Evolutionary conservation across 2,329 filamentous ascomycete genomes (phyloP).

Genomic region (Colletotrichum scovillei): DNA sequence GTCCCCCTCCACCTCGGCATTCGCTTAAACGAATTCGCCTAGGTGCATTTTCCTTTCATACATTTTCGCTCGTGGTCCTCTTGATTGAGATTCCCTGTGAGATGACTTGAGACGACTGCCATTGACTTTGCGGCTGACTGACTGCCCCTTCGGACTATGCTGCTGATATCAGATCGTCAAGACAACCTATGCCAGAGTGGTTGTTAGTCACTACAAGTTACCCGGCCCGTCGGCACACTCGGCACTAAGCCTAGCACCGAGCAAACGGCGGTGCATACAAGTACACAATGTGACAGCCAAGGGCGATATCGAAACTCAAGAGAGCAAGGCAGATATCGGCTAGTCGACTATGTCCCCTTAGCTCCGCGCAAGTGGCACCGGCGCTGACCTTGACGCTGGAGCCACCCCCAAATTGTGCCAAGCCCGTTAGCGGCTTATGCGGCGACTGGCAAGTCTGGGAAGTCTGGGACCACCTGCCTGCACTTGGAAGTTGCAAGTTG

Average conservation of each 20-base stretch:
- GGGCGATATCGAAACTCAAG: background rate
- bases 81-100: no score
- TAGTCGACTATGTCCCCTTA: background rate
- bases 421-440: slow-evolving; percentile 33
- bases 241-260: background rate
- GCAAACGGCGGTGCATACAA: background rate
- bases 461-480: no score
- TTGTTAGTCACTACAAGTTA: background rate
- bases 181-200: background rate
- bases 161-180: slow-evolving; percentile 8
- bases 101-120: background rate
- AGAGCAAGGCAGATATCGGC: background rate
- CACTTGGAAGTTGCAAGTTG: no score
- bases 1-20: background rate
- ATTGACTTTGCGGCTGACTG: slow-evolving; percentile 8
- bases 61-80: no score
- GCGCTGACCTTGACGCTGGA: background rate
- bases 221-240: background rate
- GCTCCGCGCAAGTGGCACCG: background rate
- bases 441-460: background rate
- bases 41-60: background rate
- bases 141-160: background rate
- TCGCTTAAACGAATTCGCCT: background rate
- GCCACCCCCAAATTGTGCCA: slow-evolving; percentile 16
- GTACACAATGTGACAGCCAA: background rate